Conservation (phyloP, 2,329 filamentous ascomycete species). For the Dendryphion nanum region DNA sequence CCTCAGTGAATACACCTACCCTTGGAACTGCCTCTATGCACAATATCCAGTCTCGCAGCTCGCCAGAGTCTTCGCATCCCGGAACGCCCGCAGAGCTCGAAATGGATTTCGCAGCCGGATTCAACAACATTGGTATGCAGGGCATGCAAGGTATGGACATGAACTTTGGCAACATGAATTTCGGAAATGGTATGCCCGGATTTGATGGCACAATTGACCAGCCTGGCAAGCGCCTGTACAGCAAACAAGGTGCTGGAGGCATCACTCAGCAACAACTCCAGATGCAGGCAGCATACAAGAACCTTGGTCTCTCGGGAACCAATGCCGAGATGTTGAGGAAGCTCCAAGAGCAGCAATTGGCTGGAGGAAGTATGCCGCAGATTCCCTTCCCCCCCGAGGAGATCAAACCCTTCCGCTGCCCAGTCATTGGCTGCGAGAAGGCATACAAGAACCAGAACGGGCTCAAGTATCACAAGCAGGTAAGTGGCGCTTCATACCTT, state of each 20-base stretch:
- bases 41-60: slow-evolving; percentile 58
- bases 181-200: slow-evolving; percentile 41
- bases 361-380: slow-evolving; percentile 44
- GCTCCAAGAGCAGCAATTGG: slow-evolving; percentile 64
- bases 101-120: slow-evolving; percentile 60
- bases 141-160: slow-evolving; percentile 30
- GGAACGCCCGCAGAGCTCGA: slow-evolving; percentile 74
- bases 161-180: slow-evolving; percentile 36
- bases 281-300: slow-evolving; percentile 71
- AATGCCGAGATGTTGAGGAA: slow-evolving; percentile 65
- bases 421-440: slow-evolving; percentile 97
- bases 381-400: slow-evolving; percentile 66
- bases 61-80: slow-evolving; percentile 66
- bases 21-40: slow-evolving; percentile 73
- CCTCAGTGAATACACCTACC: slow-evolving; percentile 93
- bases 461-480: slow-evolving; percentile 80
- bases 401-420: slow-evolving; percentile 96
- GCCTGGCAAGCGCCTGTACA: slow-evolving; percentile 90
- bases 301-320: slow-evolving; percentile 64
- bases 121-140: slow-evolving; percentile 38
- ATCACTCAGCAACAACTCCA: slow-evolving; percentile 55
- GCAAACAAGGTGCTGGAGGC: slow-evolving; percentile 71
- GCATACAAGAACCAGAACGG: slow-evolving; percentile 99
- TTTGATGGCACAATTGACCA: slow-evolving; percentile 70
- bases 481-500: slow-evolving; percentile 39